Percentiles rank a stretch among this genome's conserved stretches.
Evolutionary conservation across 2,329 filamentous ascomycete genomes (phyloP).

Genomic region (Cadophora sp.): DNA sequence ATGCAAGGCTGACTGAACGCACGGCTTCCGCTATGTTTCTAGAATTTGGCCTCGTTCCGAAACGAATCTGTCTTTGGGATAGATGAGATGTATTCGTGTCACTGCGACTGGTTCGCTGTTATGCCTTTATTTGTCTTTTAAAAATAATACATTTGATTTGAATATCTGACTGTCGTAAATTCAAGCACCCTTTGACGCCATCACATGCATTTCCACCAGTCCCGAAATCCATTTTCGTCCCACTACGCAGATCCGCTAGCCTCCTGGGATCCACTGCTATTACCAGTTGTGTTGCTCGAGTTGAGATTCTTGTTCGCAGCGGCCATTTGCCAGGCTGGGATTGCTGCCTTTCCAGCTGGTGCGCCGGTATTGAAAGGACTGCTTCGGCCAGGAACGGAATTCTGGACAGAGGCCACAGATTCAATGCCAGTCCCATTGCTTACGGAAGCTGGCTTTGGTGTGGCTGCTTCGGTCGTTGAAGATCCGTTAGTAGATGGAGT

Average conservation of each 20-base stretch:
- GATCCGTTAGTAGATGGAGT: constrained; percentile 26
- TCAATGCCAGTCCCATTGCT: constrained; percentile 44
- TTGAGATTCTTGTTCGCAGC: constrained; percentile 59
- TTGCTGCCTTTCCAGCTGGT: constrained; percentile 66
- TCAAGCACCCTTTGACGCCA: constrained; percentile 22
- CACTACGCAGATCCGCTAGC: constrained; percentile 30
- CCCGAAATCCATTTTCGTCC: constrained; percentile 2
- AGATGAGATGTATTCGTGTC: not conserved
- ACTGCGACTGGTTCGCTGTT: constrained; percentile 2
- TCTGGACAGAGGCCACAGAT: constrained; percentile 44
- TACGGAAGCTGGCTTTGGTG: constrained; percentile 43
- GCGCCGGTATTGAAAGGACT: constrained; percentile 59
- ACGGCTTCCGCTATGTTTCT: not conserved
- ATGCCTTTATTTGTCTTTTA: not conserved
- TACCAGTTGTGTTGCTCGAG: constrained; percentile 31
- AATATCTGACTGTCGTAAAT: constrained; percentile 16
- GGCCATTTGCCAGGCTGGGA: constrained; percentile 82
- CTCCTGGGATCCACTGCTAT: constrained; percentile 35
- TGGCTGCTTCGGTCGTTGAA: constrained; percentile 31
- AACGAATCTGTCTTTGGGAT: not conserved
- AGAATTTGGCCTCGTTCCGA: not conserved
- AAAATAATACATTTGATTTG: constrained; percentile 12
- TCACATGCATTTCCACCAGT: constrained; percentile 24
- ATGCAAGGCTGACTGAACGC: constrained; percentile 24
- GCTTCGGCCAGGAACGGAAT: constrained; percentile 39